Evolutionary conservation across 2,329 filamentous ascomycete genomes (phyloP).

Genomic region (Pseudogymnoascus sp.): DNA sequence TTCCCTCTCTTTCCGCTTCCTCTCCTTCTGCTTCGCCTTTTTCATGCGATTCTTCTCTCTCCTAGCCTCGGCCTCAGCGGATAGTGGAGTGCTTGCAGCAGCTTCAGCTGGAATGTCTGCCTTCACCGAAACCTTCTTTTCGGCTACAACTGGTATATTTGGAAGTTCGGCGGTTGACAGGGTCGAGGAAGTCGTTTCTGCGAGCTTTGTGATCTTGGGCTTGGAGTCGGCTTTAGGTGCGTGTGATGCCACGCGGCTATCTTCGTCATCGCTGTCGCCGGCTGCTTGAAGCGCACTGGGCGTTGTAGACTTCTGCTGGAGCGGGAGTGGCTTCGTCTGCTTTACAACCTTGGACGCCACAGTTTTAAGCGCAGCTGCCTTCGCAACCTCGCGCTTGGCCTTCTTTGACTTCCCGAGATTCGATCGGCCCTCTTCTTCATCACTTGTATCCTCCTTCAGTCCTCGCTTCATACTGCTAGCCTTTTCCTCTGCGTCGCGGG

Average conservation of each 20-base stretch:
- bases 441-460: slow-evolving; percentile 26
- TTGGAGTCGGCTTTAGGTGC: neutral
- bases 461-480: slow-evolving; percentile 26
- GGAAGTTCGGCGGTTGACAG: neutral
- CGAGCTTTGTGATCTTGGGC: neutral
- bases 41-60: slow-evolving; percentile 9
- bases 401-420: slow-evolving; percentile 30
- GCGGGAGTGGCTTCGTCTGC: neutral
- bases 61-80: neutral
- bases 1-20: slow-evolving; percentile 23
- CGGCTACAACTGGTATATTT: neutral
- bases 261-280: neutral
- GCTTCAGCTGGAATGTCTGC: neutral
- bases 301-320: neutral
- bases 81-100: neutral
- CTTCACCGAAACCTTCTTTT: neutral
- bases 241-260: neutral
- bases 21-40: slow-evolving; percentile 28
- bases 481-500: slow-evolving; percentile 28
- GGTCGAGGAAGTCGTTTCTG: neutral
- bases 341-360: neutral
- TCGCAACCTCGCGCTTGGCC: slow-evolving; percentile 15
- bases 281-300: neutral
- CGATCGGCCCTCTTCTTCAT: slow-evolving; percentile 31
- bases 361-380: neutral